phyloP scores from a whole-genome alignment of 768 basidiomycete genomes.

The Symmetrospora coprosmae region DNA sequence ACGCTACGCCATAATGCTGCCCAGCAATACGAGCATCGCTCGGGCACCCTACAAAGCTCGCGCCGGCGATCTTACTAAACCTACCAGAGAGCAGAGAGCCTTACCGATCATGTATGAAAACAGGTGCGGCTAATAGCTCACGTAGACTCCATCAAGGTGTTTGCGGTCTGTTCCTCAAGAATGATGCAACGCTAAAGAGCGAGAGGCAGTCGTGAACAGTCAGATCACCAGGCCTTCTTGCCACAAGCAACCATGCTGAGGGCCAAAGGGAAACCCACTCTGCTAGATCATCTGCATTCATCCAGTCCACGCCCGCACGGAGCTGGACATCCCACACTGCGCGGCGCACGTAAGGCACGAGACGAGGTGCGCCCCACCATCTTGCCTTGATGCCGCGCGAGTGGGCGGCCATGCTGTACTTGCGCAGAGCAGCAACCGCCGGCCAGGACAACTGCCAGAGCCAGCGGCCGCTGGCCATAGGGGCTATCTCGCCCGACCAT shows the following conservation, averaged over 20 bases:
- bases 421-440: neutral
- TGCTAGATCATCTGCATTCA: conserved; percentile 13
- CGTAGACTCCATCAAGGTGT: too few relatives aligned
- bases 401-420: neutral
- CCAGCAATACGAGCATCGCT: too few relatives aligned
- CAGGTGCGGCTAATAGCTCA: too few relatives aligned
- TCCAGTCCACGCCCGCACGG: neutral
- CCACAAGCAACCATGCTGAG: neutral
- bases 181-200: neutral
- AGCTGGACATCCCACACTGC: conserved; percentile 7
- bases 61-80: too few relatives aligned
- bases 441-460: conserved; percentile 3
- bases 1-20: too few relatives aligned
- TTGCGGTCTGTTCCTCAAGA: too few relatives aligned
- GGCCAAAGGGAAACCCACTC: neutral
- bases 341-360: neutral
- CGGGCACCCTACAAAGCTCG: too few relatives aligned
- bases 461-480: conserved; percentile 6
- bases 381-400: conserved; percentile 1
- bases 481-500: conserved; percentile 6
- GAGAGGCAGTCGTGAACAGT: neutral
- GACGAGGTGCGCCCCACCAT: conserved; percentile 12
- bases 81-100: too few relatives aligned
- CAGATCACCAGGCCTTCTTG: neutral
- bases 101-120: too few relatives aligned